Evolutionary conservation across 768 basidiomycete species (phyloP).

Genomic region (Pleurotus salmoneostramineus): DNA sequence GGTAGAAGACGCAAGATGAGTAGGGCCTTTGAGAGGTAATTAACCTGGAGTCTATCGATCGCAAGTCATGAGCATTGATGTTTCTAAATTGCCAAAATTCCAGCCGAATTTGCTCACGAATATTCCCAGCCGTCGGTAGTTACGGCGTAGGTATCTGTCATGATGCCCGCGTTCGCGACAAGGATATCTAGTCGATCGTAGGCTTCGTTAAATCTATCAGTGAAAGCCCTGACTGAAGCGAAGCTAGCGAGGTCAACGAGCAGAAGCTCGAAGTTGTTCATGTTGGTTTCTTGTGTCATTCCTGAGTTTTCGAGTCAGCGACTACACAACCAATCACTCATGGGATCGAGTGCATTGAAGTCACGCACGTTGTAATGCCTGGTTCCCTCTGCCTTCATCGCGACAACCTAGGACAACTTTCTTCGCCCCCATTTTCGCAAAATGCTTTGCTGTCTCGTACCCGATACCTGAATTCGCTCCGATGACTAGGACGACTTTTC

Average conservation of each 20-base stretch:
- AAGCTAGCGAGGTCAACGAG: conserved; percentile 37
- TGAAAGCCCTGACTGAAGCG: conserved; percentile 35
- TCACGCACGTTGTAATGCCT: conserved; percentile 29
- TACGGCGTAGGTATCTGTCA: conserved; percentile 8
- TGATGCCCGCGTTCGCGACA: conserved; percentile 38
- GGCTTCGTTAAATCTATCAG: conserved; percentile 22
- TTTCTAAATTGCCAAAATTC: background rate
- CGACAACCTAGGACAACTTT: conserved; percentile 36
- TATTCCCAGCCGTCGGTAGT: conserved; percentile 46
- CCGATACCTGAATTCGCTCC: conserved; percentile 48
- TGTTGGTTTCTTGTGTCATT: conserved; percentile 27
- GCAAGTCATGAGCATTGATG: background rate
- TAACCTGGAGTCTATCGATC: conserved; percentile 40
- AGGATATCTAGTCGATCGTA: conserved; percentile 37
- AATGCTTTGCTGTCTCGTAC: conserved; percentile 41
- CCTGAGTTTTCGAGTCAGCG: conserved; percentile 15
- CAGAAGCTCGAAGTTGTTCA: conserved; percentile 30
- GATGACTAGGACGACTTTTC: background rate
- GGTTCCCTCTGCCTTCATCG: conserved; percentile 28
- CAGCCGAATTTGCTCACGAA: conserved; percentile 23
- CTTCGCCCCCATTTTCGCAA: conserved; percentile 38
- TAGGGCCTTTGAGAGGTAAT: conserved; percentile 36
- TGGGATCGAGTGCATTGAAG: background rate
- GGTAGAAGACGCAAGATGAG: conserved; percentile 41
- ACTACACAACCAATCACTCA: background rate